Base-by-base conservation (phyloP, 1,284 basidiomycete species). In the Irpex lacteus region DNA sequence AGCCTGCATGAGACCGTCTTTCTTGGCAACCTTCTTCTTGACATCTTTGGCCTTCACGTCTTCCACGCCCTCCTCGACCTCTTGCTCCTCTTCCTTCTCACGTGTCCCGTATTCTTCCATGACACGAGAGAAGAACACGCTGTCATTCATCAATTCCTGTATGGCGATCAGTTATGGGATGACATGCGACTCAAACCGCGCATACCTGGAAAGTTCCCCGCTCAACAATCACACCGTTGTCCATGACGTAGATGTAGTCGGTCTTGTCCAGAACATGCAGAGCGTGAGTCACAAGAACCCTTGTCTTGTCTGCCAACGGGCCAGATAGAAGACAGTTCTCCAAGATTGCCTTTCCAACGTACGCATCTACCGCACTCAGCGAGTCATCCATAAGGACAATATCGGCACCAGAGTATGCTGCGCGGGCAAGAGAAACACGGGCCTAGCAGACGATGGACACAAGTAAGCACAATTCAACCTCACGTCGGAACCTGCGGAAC, bases 221-320 rank as follows among this genome's bases (percentile, higher is more conserved):
- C 73, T 91, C 90, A 13, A 77, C 85, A 37, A 92, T 84, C 7
- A 72, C 73, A 6, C 91, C 91, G 63, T 90, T 82, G 37, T 94
- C 91, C 74, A 92, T 83, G 47, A 89, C 84, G 72, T 92, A 90
- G 62, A 95, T 87, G 70, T 87, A 83, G 72, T 86, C 85, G 1
- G 82, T 80, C 72, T 84, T 84, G 64, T 88, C 87, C 0, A 93
- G 77, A n/a, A 92, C 85, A 68, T 87, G 85, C 7, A 92, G 78
- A 37, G 89, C 84, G 72, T 95, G 92, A 0, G 91, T 93, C 36
- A 92, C 91, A 11, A 95, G 79, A 18, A 95, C 80, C n/a, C 91
- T 79, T 0, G 91, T 92, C 53, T 88, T 83, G 40, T 79, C 75
- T 0, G 82, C 80, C 32, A 92, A 75, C 0, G 90, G 84, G 1